phyloP scores from a whole-genome alignment of 805 yeast genomes.

The Candida tibetensis region DNA sequence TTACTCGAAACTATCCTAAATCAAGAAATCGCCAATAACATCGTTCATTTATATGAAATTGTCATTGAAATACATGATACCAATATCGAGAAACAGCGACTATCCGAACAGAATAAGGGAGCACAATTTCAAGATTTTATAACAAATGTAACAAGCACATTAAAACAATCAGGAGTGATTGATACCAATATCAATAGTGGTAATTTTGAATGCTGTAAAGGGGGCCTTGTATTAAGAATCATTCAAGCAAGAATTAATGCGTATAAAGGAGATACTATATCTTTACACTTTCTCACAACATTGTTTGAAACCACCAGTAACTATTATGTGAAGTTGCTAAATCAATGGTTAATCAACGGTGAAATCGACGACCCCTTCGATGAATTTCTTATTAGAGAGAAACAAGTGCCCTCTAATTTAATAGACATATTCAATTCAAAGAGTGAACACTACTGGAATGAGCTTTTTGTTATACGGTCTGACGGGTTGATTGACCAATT shows the following conservation, averaged over 20 bases:
- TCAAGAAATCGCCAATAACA: constrained; percentile 23
- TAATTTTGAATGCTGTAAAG: constrained; percentile 61
- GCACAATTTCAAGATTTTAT: constrained; percentile 32
- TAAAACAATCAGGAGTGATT: constrained; percentile 42
- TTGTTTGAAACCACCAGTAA: constrained; percentile 58
- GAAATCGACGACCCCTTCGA: constrained; percentile 71
- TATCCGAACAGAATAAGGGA: constrained; percentile 14
- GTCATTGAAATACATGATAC: constrained; percentile 50
- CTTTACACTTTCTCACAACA: constrained; percentile 48
- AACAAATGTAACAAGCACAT: constrained; percentile 39
- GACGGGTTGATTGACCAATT: constrained; percentile 77
- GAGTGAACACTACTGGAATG: constrained; percentile 68
- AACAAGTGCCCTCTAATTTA: constrained; percentile 25
- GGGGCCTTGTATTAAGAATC: constrained; percentile 68
- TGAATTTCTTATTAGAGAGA: constrained; percentile 73
- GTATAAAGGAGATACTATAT: constrained; percentile 63
- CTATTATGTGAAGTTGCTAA: constrained; percentile 65
- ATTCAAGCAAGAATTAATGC: constrained; percentile 56
- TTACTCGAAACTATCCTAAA: constrained; percentile 45
- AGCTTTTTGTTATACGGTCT: constrained; percentile 66
- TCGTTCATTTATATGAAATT: constrained; percentile 60
- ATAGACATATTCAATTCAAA: constrained; percentile 29
- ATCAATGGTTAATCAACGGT: constrained; percentile 79
- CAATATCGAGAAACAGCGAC: constrained; percentile 34
- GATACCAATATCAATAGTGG: constrained; percentile 51